Evolutionary conservation across 306 rosid species (phyloP).

Genomic region (Coriaria nepalensis): DNA sequence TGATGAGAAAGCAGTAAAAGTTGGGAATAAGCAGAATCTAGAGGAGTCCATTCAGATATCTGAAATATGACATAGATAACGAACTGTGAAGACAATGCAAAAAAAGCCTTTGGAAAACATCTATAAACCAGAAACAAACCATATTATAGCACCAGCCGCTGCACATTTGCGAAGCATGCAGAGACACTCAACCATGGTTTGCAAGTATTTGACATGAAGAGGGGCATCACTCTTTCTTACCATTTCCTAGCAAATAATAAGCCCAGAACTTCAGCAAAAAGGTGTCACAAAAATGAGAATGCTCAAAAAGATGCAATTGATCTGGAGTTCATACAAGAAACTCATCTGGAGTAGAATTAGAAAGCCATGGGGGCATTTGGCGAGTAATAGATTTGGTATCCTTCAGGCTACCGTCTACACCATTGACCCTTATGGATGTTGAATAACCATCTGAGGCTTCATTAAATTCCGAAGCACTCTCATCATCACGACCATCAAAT

Average conservation of each 20-base stretch:
- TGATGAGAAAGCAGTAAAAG: too few relatives aligned
- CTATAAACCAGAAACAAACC: conserved; percentile 41
- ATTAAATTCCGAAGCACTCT: conserved; percentile 37
- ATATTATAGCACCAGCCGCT: conserved; percentile 96
- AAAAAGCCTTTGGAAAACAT: conserved; percentile 8
- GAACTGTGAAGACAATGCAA: conserved; percentile 1
- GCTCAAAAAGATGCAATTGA: too few relatives aligned
- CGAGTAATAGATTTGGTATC: conserved; percentile 37
- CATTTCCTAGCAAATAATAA: conserved; percentile 51
- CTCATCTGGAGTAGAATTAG: conserved; percentile 86
- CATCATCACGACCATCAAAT: conserved; percentile 74
- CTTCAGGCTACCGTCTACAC: conserved; percentile 37
- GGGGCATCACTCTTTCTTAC: conserved; percentile 86
- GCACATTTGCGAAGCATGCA: conserved; percentile 96
- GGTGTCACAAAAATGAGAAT: background rate
- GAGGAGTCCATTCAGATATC: too few relatives aligned
- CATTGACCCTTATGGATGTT: conserved; percentile 35
- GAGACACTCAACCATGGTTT: conserved; percentile 96
- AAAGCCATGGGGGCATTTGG: conserved; percentile 90
- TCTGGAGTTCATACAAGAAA: conserved; percentile 59
- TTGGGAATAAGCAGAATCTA: too few relatives aligned
- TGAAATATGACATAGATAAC: too few relatives aligned
- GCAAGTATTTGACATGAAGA: conserved; percentile 81
- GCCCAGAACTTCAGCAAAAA: conserved; percentile 21
- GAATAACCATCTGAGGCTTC: conserved; percentile 47